Evolutionary conservation across 202 grass and related monocot genomes (phyloP).

Genomic region (Saccharum hybrid): DNA sequence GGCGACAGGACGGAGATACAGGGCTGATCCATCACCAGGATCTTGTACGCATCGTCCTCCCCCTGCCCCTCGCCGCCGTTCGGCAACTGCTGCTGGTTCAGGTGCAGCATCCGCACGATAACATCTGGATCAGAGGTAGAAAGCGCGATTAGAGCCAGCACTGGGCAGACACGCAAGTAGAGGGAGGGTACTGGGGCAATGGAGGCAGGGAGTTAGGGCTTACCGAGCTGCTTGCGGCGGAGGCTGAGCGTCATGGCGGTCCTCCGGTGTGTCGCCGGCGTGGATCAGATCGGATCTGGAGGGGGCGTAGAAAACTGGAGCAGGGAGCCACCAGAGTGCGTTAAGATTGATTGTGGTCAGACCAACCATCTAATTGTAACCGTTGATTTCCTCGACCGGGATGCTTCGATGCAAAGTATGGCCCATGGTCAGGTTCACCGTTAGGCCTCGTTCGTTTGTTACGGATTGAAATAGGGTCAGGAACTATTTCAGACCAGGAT

Average conservation of each 20-base stretch:
- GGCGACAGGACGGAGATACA: conserved; percentile 72
- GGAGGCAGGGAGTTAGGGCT: conserved; percentile 34
- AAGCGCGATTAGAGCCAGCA: conserved; percentile 8
- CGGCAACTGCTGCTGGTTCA: conserved; percentile 60
- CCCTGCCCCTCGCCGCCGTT: conserved; percentile 41
- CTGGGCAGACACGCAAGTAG: background rate
- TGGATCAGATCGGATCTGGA: conserved; percentile 39
- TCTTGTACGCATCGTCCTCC: conserved; percentile 81
- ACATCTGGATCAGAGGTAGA: conserved; percentile 56
- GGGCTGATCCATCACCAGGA: conserved; percentile 82
- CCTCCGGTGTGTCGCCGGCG: conserved; percentile 19
- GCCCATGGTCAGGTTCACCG: too few species aligned
- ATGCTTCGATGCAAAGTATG: too few species aligned
- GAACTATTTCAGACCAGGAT: too few species aligned
- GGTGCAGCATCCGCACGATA: conserved; percentile 77
- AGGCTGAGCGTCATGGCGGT: conserved; percentile 90
- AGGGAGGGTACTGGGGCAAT: background rate
- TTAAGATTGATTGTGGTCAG: conserved; percentile 21
- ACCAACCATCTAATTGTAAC: background rate
- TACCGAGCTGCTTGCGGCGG: conserved; percentile 87
- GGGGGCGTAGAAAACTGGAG: background rate
- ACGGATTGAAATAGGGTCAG: too few species aligned
- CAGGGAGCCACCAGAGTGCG: background rate
- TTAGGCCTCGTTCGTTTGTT: too few species aligned
- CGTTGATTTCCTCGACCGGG: too few species aligned